Evolutionary conservation across 352 stramenopile species (phyloP).

Genomic region (Phytophthora idaei): DNA sequence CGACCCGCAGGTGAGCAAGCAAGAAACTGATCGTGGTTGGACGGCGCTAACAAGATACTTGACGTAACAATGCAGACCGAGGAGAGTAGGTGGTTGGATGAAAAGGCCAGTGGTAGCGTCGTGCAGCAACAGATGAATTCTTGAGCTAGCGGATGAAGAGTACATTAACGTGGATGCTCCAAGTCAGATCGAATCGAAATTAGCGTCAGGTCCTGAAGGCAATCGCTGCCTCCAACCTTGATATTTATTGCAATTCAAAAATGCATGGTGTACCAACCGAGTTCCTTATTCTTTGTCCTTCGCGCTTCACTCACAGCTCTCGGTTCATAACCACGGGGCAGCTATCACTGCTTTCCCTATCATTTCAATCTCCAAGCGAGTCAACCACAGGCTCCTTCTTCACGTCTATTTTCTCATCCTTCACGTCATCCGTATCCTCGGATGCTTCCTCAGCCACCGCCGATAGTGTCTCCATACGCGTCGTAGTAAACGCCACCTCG

Average conservation of each 20-base stretch:
- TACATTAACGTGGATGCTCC: background rate
- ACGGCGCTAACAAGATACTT: background rate
- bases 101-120: slow-evolving; percentile 2
- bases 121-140: slow-evolving; percentile 1
- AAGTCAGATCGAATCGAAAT: slow-evolving; percentile 1
- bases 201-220: slow-evolving; percentile 2
- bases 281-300: slow-evolving; percentile 4
- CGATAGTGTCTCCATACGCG: slow-evolving; percentile 9
- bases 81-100: slow-evolving; percentile 19
- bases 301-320: slow-evolving; percentile 8
- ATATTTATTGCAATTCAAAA: slow-evolving; percentile 35
- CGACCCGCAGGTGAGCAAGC: slow-evolving; percentile 18
- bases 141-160: background rate
- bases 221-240: slow-evolving; percentile 14
- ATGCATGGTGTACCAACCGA: slow-evolving; percentile 10
- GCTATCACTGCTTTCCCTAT: background rate
- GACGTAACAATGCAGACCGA: slow-evolving; percentile 6
- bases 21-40: background rate
- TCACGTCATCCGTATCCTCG: slow-evolving; percentile 9
- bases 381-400: slow-evolving; percentile 42
- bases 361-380: slow-evolving; percentile 15
- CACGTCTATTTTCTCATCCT: slow-evolving; percentile 32
- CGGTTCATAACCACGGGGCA: slow-evolving; percentile 13
- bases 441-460: background rate
- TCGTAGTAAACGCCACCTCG: slow-evolving; percentile 25